Percentiles rank a stretch among this genome's conserved stretches.
Evolutionary conservation across 495 filamentous ascomycete species (phyloP).

Genomic region (Corynascus novoguineensis): DNA sequence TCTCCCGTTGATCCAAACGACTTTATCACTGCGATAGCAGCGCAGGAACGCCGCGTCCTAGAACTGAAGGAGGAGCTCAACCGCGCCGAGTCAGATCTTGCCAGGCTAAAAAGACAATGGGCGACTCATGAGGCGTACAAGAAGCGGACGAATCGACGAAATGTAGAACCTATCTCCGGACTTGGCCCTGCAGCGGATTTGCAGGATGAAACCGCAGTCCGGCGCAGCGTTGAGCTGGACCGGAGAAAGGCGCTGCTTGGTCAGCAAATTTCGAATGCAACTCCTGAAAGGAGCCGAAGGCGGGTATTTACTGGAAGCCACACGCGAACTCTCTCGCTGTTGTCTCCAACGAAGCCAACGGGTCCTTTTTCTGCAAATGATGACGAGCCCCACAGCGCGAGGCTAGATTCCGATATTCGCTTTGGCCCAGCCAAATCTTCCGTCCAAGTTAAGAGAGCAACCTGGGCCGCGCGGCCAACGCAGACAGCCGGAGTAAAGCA

Average conservation of each 20-base stretch:
- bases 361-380: slow-evolving; percentile 27
- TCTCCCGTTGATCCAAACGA: slow-evolving; percentile 63
- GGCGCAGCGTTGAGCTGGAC: slow-evolving; percentile 49
- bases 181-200: slow-evolving; percentile 25
- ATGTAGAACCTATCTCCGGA: slow-evolving; percentile 47
- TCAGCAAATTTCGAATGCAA: slow-evolving; percentile 44
- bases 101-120: slow-evolving; percentile 76
- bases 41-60: slow-evolving; percentile 87
- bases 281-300: slow-evolving; percentile 36
- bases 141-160: slow-evolving; percentile 63
- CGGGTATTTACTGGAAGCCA: slow-evolving; percentile 54
- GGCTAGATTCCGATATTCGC: slow-evolving; percentile 14
- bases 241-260: slow-evolving; percentile 54
- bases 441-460: slow-evolving; percentile 40
- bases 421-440: slow-evolving; percentile 17
- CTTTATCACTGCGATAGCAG: slow-evolving; percentile 84
- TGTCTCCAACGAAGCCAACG: slow-evolving; percentile 57
- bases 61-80: slow-evolving; percentile 84
- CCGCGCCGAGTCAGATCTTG: slow-evolving; percentile 72
- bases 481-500: slow-evolving; percentile 55
- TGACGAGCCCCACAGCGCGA: slow-evolving; percentile 20
- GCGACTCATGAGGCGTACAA: slow-evolving; percentile 68
- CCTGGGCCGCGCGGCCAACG: slow-evolving; percentile 42
- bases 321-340: slow-evolving; percentile 71
- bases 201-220: slow-evolving; percentile 37